A percentile compares a stretch with the other conserved stretches of the same genome.
Conservation (phyloP, 1,139 yeast species). For the Kodamaea arcana region DNA sequence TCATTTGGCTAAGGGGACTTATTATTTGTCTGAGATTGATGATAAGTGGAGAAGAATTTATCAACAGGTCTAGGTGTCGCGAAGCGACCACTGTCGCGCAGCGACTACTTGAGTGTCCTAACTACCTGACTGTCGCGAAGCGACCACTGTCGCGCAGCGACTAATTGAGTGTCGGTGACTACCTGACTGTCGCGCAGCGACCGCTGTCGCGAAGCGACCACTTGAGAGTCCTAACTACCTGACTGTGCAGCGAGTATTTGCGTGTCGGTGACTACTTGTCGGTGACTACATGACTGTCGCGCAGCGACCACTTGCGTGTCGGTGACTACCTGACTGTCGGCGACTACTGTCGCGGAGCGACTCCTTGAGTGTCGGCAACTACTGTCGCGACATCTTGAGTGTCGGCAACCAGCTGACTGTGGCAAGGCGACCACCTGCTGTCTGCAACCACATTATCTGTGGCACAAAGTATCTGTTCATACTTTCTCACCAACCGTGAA, state of each 20-base stretch:
- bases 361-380: too few relatives aligned
- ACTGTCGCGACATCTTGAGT: too few relatives aligned
- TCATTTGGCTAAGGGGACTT: slow-evolving; percentile 67
- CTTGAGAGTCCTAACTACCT: too few relatives aligned
- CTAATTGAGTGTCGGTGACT: too few relatives aligned
- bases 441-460: too few relatives aligned
- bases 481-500: too few relatives aligned
- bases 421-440: not conserved
- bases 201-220: not conserved
- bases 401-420: too few relatives aligned
- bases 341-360: not conserved
- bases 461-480: too few relatives aligned
- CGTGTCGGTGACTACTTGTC: too few relatives aligned
- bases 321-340: not conserved
- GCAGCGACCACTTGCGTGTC: not conserved
- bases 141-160: not conserved
- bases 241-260: not conserved
- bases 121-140: not conserved
- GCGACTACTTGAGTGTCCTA: not conserved
- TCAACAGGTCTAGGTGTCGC: slow-evolving; percentile 3
- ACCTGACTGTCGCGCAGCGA: not conserved
- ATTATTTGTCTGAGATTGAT: slow-evolving; percentile 79
- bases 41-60: slow-evolving; percentile 86
- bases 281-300: too few relatives aligned
- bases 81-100: not conserved